Evolutionary conservation across 2,329 filamentous ascomycete species (phyloP), one percentile per base, ranked within the genome.

Genomic region (Phaeomoniella chlamydospora): DNA sequence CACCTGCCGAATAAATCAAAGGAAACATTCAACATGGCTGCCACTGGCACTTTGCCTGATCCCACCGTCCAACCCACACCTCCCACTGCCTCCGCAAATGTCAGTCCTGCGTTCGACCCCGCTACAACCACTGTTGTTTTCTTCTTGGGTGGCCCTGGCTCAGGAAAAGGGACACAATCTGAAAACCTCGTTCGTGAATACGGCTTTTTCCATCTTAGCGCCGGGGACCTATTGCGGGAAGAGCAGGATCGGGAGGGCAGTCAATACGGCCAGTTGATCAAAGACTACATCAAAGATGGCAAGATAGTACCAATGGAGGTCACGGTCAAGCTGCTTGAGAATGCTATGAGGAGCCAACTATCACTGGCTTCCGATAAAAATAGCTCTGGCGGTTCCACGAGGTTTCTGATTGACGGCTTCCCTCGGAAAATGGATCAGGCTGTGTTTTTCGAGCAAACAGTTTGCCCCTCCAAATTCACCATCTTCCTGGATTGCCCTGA

Each of bases 271-370:
- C 75, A 86, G 45, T 71, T 96, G 63, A 98, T 98, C 71, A 80
- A 80, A 56, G 72, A 80, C 48, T 87, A 90, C 65, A 98, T 98
- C 68, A 83, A 80, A 54, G 80, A 98, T 56, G 90, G 90, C 40
- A 77, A 77, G 49, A 98, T 98, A 58, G 90, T 98, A 44, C 90
- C 90, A n/a, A 93, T 94, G 84, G 88, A 96, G 59, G 86, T 96
- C 35, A 98, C 90, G 4, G 80, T 98, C 40, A 80, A 87, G 50
- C 65, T 98, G 22, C 72, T 98, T 31, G 87, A 94, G 62, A 93
- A 94, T 59, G 85, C 87, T 39, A 96, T 98, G 84, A 70, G 68
- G 38, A 74, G 71, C 5, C 68, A 72, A 10, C 73, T 94, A 36
- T 15, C 32, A 9, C n/a, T 26, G 22, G 22, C 22, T 9, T 6